These are phyloP conservation scores for Aspergillus vadensis DNA, from an alignment of 2,329 filamentous ascomycete species.

Conservation along the genomic window DNA sequence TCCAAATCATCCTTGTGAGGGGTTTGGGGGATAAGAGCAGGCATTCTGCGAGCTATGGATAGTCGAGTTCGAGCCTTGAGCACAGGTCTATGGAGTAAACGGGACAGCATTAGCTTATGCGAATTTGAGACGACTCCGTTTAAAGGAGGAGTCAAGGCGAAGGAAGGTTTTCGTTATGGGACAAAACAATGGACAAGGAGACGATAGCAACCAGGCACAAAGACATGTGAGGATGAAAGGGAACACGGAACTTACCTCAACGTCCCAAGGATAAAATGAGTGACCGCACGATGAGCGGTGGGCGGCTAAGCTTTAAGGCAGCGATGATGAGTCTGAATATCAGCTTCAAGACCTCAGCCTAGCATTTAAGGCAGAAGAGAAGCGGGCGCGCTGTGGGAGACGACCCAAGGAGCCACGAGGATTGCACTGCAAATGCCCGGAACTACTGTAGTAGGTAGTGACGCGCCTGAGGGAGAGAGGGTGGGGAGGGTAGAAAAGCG, in stretches of 20 bases:
- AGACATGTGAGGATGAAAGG: not conserved
- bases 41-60: constrained; percentile 32
- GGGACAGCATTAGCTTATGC: not conserved
- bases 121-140: not conserved
- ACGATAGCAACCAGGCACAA: not conserved
- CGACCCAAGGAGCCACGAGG: not conserved
- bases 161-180: too few relatives aligned
- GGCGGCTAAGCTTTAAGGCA: constrained; percentile 11
- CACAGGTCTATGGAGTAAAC: constrained; percentile 2
- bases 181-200: not conserved
- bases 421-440: constrained; percentile 1
- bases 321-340: constrained; percentile 11
- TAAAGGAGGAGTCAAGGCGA: not conserved
- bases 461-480: not conserved
- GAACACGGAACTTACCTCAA: constrained; percentile 2
- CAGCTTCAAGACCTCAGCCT: not conserved
- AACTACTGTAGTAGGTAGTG: not conserved
- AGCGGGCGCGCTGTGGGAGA: constrained; percentile 10
- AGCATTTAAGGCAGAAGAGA: constrained; percentile 9
- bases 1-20: constrained; percentile 61
- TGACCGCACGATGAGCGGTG: constrained; percentile 8
- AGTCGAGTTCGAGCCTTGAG: not conserved
- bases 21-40: constrained; percentile 44
- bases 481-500: not conserved
- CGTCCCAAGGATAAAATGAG: not conserved